phyloP scores from a whole-genome alignment of 495 filamentous ascomycete genomes.

The Penicillium malachiteum region DNA sequence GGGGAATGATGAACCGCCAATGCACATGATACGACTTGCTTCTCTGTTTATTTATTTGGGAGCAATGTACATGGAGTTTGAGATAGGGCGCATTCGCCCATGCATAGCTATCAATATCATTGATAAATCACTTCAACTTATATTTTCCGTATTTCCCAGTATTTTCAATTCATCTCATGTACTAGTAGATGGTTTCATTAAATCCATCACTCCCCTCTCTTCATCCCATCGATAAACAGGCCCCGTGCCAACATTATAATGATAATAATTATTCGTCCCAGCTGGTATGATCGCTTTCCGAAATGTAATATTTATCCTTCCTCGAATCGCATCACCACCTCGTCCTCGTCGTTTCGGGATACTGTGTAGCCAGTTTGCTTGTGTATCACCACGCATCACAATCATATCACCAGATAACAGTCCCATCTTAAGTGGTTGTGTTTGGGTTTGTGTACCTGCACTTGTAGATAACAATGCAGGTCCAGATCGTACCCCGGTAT shows the following conservation, averaged over 20 bases:
- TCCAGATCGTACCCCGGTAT: too few species aligned
- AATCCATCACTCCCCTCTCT: slow-evolving; percentile 50
- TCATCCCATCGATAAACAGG: slow-evolving; percentile 62
- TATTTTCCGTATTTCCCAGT: not conserved
- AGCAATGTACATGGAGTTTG: slow-evolving; percentile 20
- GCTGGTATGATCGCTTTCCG: slow-evolving; percentile 59
- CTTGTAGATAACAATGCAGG: too few species aligned
- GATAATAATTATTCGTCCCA: slow-evolving; percentile 71
- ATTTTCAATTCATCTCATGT: not conserved
- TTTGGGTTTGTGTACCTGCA: not conserved
- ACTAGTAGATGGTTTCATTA: not conserved
- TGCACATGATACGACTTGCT: slow-evolving; percentile 21
- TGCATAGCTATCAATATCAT: slow-evolving; percentile 1
- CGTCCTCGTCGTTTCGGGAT: slow-evolving; percentile 68
- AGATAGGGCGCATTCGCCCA: not conserved
- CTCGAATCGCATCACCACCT: slow-evolving; percentile 44
- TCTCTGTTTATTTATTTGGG: slow-evolving; percentile 20
- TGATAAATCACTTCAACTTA: not conserved
- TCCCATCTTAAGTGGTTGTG: slow-evolving; percentile 52
- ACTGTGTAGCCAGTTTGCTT: slow-evolving; percentile 69
- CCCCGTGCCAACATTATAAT: slow-evolving; percentile 72
- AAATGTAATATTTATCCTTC: slow-evolving; percentile 76
- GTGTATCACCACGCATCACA: slow-evolving; percentile 67
- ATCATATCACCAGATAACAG: slow-evolving; percentile 69
- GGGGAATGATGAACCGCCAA: slow-evolving; percentile 7